A percentile compares a stretch with the other conserved stretches of the same genome.
Evolutionary conservation across 306 rosid genomes (phyloP).

Genomic region (Sphenostylis stenocarpa): DNA sequence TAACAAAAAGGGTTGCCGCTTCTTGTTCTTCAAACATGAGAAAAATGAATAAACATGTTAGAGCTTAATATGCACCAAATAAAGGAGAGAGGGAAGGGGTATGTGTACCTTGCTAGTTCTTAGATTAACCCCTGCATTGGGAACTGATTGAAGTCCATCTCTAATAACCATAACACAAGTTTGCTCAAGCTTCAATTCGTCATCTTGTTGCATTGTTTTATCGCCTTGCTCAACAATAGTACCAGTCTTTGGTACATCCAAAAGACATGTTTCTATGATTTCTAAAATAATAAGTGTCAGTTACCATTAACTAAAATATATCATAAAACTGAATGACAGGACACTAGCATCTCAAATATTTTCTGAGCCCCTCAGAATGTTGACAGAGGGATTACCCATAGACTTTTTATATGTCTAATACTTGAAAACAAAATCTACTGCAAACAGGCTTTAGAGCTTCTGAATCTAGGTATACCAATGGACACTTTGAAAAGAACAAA

Average conservation of each 20-base stretch:
- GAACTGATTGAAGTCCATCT: conserved; percentile 50
- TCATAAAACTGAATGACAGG: conserved; percentile 7
- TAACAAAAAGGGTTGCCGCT: conserved; percentile 52
- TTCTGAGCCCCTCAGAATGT: not conserved
- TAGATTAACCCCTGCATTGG: conserved; percentile 26
- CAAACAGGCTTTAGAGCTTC: not conserved
- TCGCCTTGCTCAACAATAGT: conserved; percentile 29
- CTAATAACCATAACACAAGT: conserved; percentile 67
- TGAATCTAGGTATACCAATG: conserved; percentile 1
- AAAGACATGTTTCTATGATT: conserved; percentile 38
- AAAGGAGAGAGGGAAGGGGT: not conserved
- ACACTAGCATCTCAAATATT: not conserved
- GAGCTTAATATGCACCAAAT: not conserved
- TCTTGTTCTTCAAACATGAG: conserved; percentile 52
- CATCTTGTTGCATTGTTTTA: conserved; percentile 34
- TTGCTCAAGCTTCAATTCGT: conserved; percentile 54
- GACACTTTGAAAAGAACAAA: not conserved
- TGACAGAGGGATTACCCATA: not conserved
- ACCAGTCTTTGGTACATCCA: conserved; percentile 35
- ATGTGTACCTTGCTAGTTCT: conserved; percentile 59
- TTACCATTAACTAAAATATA: conserved; percentile 20
- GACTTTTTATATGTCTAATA: not conserved
- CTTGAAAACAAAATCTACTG: not conserved
- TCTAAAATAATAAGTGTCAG: conserved; percentile 33
- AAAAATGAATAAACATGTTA: not conserved